Percentiles rank a stretch among this genome's conserved stretches.
Evolutionary conservation across 768 basidiomycete genomes (phyloP).

Genomic region (Zangia roseola): DNA sequence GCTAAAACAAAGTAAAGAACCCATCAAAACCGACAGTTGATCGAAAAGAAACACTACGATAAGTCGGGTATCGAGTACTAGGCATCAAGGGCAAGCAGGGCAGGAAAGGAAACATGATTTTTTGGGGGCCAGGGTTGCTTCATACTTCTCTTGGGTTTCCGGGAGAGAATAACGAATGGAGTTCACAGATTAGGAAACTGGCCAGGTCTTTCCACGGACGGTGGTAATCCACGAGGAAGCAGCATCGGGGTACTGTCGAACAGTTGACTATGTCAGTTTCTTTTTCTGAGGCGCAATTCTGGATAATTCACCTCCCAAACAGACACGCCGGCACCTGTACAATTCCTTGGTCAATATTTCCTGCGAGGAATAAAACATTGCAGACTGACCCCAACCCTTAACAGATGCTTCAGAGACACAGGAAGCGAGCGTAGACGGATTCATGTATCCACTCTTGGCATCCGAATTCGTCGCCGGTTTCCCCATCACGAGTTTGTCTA

Average conservation of each 20-base stretch:
- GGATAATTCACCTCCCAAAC: background rate
- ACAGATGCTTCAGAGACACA: constrained; percentile 62
- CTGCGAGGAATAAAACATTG: background rate
- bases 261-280: background rate
- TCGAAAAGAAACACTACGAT: too few relatives aligned
- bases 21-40: too few relatives aligned
- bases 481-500: constrained; percentile 72
- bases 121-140: too few relatives aligned
- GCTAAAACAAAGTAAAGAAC: too few relatives aligned
- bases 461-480: constrained; percentile 57
- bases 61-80: too few relatives aligned
- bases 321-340: constrained; percentile 33
- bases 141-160: too few relatives aligned
- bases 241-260: constrained; percentile 38
- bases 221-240: constrained; percentile 38
- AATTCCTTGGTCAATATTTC: background rate
- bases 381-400: constrained; percentile 63
- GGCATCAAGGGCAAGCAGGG: too few relatives aligned
- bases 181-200: too few relatives aligned
- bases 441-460: constrained; percentile 58
- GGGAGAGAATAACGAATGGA: too few relatives aligned
- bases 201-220: too few relatives aligned
- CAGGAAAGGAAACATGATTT: too few relatives aligned
- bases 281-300: too few relatives aligned
- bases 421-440: constrained; percentile 49